These are phyloP conservation scores for Coleophoma crateriformis DNA, from an alignment of 2,329 filamentous ascomycete genomes.

Conservation along the genomic window DNA sequence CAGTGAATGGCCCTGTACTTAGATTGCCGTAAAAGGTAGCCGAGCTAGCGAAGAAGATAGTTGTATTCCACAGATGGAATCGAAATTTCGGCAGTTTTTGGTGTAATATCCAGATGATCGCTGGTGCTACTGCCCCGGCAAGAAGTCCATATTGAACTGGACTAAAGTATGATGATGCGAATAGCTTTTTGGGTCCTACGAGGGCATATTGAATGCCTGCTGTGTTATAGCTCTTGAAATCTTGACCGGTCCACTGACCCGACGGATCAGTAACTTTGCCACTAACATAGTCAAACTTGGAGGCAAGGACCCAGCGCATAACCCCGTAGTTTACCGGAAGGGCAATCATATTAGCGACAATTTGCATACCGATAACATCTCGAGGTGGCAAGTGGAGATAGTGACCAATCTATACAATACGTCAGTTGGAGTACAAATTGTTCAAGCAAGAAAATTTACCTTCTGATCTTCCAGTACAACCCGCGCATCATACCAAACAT, in stretches of 20 bases:
- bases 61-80: not conserved
- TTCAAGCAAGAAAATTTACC: not conserved
- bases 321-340: not conserved
- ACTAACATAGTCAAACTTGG: not conserved
- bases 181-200: not conserved
- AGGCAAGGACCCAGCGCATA: not conserved
- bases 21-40: not conserved
- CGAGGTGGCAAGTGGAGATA: not conserved
- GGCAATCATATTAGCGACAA: not conserved
- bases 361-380: not conserved
- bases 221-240: not conserved
- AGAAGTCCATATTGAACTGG: not conserved
- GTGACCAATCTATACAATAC: not conserved
- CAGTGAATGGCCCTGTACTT: not conserved
- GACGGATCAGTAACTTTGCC: not conserved
- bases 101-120: not conserved
- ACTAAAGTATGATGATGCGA: not conserved
- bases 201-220: not conserved
- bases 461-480: slow-evolving; percentile 1
- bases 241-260: not conserved
- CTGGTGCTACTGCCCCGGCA: not conserved
- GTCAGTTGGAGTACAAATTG: not conserved
- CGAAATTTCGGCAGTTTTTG: not conserved
- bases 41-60: not conserved
- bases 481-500: not conserved